phyloP scores from a whole-genome alignment of 2,329 filamentous ascomycete genomes.

The Colletotrichum sp. region DNA sequence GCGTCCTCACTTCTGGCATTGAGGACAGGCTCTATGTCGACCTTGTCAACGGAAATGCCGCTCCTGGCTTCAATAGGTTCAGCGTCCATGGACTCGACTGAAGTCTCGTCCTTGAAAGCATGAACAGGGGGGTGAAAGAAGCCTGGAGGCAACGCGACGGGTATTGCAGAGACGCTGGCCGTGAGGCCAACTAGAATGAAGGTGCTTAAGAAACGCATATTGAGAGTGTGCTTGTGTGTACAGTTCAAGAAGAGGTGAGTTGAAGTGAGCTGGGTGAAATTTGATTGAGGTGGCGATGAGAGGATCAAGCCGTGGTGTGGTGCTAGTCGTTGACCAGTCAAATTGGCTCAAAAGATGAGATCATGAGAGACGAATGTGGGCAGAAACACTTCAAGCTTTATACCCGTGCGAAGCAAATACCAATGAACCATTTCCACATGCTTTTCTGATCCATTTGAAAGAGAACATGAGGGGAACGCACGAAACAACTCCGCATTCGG shows the following conservation, averaged over 20 bases:
- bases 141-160: background rate
- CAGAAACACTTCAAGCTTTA: background rate
- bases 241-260: background rate
- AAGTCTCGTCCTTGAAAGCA: background rate
- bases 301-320: background rate
- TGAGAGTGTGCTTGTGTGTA: background rate
- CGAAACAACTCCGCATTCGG: background rate
- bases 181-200: background rate
- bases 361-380: background rate
- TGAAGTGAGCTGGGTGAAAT: background rate
- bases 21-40: background rate
- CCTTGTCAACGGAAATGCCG: background rate
- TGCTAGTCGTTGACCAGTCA: background rate
- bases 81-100: background rate
- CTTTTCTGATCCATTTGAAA: background rate
- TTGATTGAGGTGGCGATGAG: background rate
- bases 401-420: rapidly evolving
- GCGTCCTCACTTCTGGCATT: background rate
- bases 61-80: background rate
- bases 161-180: background rate
- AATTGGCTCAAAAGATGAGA: background rate
- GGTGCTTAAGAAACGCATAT: background rate
- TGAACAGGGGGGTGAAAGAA: background rate
- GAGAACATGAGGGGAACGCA: background rate
- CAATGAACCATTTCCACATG: background rate